A percentile compares a stretch with the other conserved stretches of the same genome.
Evolutionary conservation across 2,329 filamentous ascomycete genomes (phyloP).

Genomic region (Didymella arachidicola): DNA sequence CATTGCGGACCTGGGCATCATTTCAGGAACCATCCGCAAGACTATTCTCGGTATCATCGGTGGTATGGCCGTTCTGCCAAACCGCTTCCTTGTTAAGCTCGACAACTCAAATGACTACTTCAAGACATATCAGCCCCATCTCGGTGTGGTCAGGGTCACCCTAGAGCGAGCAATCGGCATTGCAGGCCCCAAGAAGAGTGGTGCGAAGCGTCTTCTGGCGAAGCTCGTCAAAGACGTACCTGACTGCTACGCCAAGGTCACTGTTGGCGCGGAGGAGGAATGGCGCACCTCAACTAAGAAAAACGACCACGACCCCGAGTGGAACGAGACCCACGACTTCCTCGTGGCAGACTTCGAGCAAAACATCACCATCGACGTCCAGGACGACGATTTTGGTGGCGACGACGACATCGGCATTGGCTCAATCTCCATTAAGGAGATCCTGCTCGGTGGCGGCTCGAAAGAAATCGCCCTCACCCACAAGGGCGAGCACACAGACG

Average conservation of each 20-base stretch:
- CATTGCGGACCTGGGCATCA: slow-evolving; percentile 54
- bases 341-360: slow-evolving; percentile 58
- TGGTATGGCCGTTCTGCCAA: slow-evolving; percentile 58
- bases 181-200: slow-evolving; percentile 50
- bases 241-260: slow-evolving; percentile 58
- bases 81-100: slow-evolving; percentile 60
- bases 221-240: slow-evolving; percentile 58
- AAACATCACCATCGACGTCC: slow-evolving; percentile 51
- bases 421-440: slow-evolving; percentile 52
- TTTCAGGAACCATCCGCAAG: slow-evolving; percentile 56
- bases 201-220: slow-evolving; percentile 51
- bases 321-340: slow-evolving; percentile 61
- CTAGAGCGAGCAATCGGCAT: slow-evolving; percentile 53
- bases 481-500: slow-evolving; percentile 50
- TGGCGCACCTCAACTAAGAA: slow-evolving; percentile 57
- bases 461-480: slow-evolving; percentile 53
- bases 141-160: slow-evolving; percentile 56
- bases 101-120: slow-evolving; percentile 58
- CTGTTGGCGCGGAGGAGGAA: slow-evolving; percentile 53
- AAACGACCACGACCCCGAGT: slow-evolving; percentile 54
- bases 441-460: slow-evolving; percentile 54
- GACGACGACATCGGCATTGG: slow-evolving; percentile 58
- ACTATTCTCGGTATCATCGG: slow-evolving; percentile 56
- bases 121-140: slow-evolving; percentile 56
- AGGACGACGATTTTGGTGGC: slow-evolving; percentile 55